These are phyloP conservation scores for Coemansia sp. DNA, from an alignment of 192 early-diverging fungal genomes.

Conservation along the genomic window DNA sequence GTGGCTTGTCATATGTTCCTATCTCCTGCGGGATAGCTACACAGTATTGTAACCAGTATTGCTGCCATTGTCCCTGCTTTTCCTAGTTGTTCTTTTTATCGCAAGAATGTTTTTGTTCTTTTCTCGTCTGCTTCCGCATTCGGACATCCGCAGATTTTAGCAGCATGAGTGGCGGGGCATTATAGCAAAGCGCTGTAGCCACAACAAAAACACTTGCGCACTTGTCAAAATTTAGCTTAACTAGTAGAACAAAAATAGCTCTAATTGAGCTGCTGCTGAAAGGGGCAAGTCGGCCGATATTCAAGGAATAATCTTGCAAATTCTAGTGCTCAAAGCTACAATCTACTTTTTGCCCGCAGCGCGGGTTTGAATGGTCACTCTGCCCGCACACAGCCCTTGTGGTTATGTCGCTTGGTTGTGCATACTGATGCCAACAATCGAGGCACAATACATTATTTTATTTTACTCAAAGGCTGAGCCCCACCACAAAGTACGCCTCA, in stretches of 20 bases:
- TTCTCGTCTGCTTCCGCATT: neutral
- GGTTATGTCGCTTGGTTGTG: neutral
- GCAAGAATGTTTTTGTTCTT: neutral
- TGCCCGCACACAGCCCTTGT: neutral
- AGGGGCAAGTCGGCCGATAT: neutral
- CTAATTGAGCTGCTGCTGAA: neutral
- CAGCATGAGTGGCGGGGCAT: neutral
- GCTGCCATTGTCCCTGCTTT: neutral
- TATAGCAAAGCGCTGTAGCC: neutral
- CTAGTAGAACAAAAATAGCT: neutral
- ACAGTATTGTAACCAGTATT: neutral
- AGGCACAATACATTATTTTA: neutral
- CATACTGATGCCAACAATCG: neutral
- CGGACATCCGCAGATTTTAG: neutral
- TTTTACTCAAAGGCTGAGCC: slow-evolving; percentile 1
- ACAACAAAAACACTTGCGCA: neutral
- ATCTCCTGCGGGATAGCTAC: neutral
- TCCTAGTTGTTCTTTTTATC: neutral
- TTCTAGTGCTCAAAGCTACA: neutral
- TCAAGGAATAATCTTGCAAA: neutral
- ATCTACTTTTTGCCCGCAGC: neutral
- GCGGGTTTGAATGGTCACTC: neutral
- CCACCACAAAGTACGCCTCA: slow-evolving; percentile 1
- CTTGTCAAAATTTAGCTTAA: neutral
- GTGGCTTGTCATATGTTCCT: neutral